Evolutionary conservation across 2,329 filamentous ascomycete genomes (phyloP).

Genomic region (Akanthomyces dipterigenus): DNA sequence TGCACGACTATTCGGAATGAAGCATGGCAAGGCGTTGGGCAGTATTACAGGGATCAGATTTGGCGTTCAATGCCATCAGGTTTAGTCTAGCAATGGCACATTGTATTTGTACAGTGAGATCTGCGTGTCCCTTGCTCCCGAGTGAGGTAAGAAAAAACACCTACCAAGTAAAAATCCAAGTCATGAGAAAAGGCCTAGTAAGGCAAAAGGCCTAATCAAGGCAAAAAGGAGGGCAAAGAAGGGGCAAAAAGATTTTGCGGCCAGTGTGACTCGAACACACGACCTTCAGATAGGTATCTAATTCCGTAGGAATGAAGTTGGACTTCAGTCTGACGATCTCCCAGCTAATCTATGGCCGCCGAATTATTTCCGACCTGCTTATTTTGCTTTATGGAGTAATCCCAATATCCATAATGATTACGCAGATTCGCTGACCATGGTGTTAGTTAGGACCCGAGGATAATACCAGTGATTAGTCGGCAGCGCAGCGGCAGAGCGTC

Average conservation of each 20-base stretch:
- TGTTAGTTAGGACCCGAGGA: neutral
- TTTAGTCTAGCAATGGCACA: neutral
- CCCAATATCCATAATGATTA: neutral
- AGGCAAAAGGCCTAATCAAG: neutral
- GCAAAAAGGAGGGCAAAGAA: neutral
- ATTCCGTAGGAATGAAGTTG: slow-evolving; percentile 20
- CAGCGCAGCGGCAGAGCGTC: neutral
- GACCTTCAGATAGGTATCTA: slow-evolving; percentile 23
- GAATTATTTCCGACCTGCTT: slow-evolving; percentile 12
- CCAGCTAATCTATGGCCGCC: slow-evolving; percentile 23
- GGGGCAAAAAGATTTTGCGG: slow-evolving; percentile 20
- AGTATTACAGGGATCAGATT: neutral
- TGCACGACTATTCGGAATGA: neutral
- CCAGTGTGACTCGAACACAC: slow-evolving; percentile 26
- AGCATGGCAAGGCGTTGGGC: slow-evolving; percentile 11
- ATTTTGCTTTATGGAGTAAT: slow-evolving; percentile 3
- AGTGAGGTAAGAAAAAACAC: too few relatives aligned
- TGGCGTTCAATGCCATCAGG: too few relatives aligned
- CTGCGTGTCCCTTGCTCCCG: too few relatives aligned
- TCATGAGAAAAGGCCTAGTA: too few relatives aligned
- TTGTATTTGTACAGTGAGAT: neutral
- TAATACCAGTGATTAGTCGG: neutral
- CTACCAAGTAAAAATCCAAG: too few relatives aligned
- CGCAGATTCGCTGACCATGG: too few relatives aligned
- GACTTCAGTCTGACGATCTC: slow-evolving; percentile 24